Evolutionary conservation across 495 filamentous ascomycete genomes (phyloP).

Genomic region (Terfezia boudieri): DNA sequence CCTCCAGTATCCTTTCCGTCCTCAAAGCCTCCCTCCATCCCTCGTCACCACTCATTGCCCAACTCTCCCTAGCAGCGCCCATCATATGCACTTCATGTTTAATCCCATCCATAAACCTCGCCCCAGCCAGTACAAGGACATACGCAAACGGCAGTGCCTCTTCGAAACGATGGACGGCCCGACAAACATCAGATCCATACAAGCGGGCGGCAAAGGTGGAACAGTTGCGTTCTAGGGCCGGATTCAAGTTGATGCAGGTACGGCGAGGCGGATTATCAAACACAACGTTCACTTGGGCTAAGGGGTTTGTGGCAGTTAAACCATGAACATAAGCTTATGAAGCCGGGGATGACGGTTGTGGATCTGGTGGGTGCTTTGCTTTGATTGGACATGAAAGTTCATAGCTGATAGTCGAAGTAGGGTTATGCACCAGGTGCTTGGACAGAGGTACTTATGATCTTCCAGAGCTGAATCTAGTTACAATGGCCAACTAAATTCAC

Average conservation of each 20-base stretch:
- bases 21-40: no score
- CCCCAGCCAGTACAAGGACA: no score
- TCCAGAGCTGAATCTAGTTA: background rate
- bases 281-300: background rate
- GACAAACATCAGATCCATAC: slow-evolving; percentile 49
- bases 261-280: background rate
- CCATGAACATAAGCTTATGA: slow-evolving; percentile 56
- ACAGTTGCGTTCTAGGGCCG: slow-evolving; percentile 68
- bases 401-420: slow-evolving; percentile 21
- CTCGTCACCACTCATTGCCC: no score
- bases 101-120: no score
- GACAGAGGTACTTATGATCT: slow-evolving; percentile 44
- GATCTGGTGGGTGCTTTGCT: slow-evolving; percentile 37
- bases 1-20: no score
- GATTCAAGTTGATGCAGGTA: slow-evolving; percentile 70
- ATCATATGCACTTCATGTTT: no score
- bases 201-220: slow-evolving; percentile 47
- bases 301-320: slow-evolving; percentile 26
- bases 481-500: background rate
- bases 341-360: slow-evolving; percentile 57
- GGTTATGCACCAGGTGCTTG: slow-evolving; percentile 87
- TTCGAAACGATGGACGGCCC: slow-evolving; percentile 57
- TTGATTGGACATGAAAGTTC: no score
- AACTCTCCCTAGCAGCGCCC: no score
- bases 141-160: no score